phyloP scores from a whole-genome alignment of 768 basidiomycete genomes.

The Hygrophoropsis aurantiaca region DNA sequence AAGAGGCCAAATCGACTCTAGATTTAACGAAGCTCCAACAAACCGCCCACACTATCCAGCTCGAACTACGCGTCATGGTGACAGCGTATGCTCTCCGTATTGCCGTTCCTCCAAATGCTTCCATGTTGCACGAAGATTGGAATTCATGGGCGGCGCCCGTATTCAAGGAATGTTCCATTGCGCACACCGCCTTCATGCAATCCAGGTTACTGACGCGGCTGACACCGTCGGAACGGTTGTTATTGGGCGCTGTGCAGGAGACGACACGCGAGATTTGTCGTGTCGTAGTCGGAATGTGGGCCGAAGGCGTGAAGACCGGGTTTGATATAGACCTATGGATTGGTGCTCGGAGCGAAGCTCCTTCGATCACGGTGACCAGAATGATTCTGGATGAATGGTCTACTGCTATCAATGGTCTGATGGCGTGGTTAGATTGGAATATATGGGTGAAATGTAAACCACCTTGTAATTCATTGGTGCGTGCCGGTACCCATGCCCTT shows the following conservation, averaged over 20 bases:
- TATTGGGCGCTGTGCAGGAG: slow-evolving; percentile 9
- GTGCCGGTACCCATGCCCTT: no score
- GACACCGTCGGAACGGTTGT: slow-evolving; percentile 11
- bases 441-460: slow-evolving; percentile 21
- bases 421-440: slow-evolving; percentile 22
- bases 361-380: background rate
- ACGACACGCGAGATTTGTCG: slow-evolving; percentile 19
- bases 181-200: slow-evolving; percentile 10
- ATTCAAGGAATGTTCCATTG: slow-evolving; percentile 9
- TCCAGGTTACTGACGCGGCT: slow-evolving; percentile 1
- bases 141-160: slow-evolving; percentile 9
- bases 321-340: background rate
- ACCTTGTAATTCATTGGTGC: slow-evolving; percentile 12
- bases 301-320: slow-evolving; percentile 11
- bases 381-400: slow-evolving; percentile 12
- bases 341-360: background rate
- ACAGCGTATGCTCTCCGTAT: slow-evolving; percentile 10
- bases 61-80: slow-evolving; percentile 20
- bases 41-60: slow-evolving; percentile 5
- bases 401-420: slow-evolving; percentile 7
- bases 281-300: slow-evolving; percentile 18
- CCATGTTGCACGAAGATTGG: background rate
- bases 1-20: slow-evolving; percentile 11
- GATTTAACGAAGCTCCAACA: slow-evolving; percentile 12
- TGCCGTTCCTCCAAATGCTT: background rate